Conservation (phyloP, 768 basidiomycete genomes). For the Suillus spraguei region DNA sequence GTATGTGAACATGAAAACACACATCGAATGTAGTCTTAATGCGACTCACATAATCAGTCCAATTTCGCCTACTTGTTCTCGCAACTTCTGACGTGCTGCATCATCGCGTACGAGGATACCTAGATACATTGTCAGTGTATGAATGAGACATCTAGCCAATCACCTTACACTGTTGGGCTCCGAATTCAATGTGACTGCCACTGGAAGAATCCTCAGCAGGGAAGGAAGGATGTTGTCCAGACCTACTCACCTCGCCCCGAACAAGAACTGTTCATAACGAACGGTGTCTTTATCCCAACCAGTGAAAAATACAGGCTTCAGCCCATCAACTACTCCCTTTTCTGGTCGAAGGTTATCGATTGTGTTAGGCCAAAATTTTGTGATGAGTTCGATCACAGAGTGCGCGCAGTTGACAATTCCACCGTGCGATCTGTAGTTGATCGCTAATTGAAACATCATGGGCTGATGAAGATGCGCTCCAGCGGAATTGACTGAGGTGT, state of each 20-base stretch:
- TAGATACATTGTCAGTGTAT: constrained; percentile 23
- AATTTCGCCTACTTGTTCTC: constrained; percentile 56
- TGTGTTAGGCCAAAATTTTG: constrained; percentile 59
- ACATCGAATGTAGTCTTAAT: neutral
- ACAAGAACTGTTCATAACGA: constrained; percentile 59
- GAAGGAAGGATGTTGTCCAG: neutral
- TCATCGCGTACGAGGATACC: constrained; percentile 74
- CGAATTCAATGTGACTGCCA: constrained; percentile 55
- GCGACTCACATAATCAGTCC: constrained; percentile 57
- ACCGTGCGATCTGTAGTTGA: constrained; percentile 72
- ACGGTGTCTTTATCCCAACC: constrained; percentile 46
- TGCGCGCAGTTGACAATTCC: constrained; percentile 78
- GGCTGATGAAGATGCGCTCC: constrained; percentile 28
- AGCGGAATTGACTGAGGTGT: constrained; percentile 12
- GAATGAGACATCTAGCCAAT: neutral
- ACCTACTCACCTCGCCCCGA: constrained; percentile 44
- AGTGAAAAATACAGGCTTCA: constrained; percentile 59
- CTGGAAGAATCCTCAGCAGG: constrained; percentile 31
- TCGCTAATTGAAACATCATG: constrained; percentile 54
- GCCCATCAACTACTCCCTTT: constrained; percentile 52
- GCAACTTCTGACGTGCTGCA: constrained; percentile 47
- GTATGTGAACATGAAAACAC: neutral
- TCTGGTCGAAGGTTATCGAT: constrained; percentile 64
- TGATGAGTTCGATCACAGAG: constrained; percentile 63
- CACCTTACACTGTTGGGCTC: constrained; percentile 62